Evolutionary conservation across 1,284 basidiomycete genomes (phyloP), one percentile per base, ranked within the genome.

Genomic region (Heterobasidion parviporum): DNA sequence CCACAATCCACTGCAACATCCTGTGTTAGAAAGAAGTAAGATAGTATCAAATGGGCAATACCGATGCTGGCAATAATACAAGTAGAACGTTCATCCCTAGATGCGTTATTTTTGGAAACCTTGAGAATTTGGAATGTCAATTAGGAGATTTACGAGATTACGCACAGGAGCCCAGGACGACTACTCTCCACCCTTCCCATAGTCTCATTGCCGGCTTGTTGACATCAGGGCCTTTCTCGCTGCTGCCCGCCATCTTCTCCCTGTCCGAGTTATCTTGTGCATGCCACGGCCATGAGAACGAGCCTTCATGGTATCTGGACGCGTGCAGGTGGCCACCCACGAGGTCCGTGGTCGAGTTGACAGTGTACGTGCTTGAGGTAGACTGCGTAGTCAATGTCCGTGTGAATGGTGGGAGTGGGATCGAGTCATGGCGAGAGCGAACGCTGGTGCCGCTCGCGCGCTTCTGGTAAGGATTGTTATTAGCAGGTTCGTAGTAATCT

Each of bases 1-100:
- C 78, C 53, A 89, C 67, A 33, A 83, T 74, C 82, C 85, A 92
- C 85, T 87, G 56, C 9, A 34, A 49, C 15, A 46, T 36, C 35
- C 51, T 53, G 9, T 41, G 5, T 32, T 26, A 26, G 26, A 26
- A 26, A 26, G 26, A 26, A 26, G 4, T 26, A 26, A 26, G 26
- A 26, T 26, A 26, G 26, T 4, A 10, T 33, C 7, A 26, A 20
- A 16, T 10, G 26, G 41, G 1, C 72, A 80, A 58, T 58, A 87
- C 86, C 18, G 87, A 77, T 38, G 81, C 73, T 10, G 88, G 88
- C 38, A 83, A 72, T 35, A 80, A 68, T 15, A 79, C 52, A 8
- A 82, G 62, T n/a, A 89, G 72, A 52, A 85, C 32, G 61, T 89
- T 89, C 33, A 89, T 64, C 83, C 83, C 85, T 88, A 12, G n/a